Evolutionary conservation across 257 asterid species (phyloP), one percentile per base, ranked within the genome.

Genomic region (Ehretia macrophylla): DNA sequence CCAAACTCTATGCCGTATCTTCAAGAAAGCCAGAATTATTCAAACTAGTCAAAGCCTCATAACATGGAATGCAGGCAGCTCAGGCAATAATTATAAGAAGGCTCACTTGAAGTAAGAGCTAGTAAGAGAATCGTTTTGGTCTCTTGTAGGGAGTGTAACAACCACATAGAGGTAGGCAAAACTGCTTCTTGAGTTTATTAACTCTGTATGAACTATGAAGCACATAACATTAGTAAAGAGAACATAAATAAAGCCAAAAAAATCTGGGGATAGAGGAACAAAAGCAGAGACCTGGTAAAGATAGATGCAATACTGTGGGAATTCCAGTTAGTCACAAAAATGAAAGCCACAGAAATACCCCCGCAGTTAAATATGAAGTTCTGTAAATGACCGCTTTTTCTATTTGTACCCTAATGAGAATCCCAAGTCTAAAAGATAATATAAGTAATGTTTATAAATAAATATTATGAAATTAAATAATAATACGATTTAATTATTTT

Each of bases 291-390:
- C 99, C 78, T 83, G 77, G 73, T 72, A 76, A 83, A 93, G 68
- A 80, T 44, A 32, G 86, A 59, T 40, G 65, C 48, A 19, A 62
- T 51, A 44, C 60, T 47, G 74, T 57, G 70, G 21, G 63, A 72
- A 71, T 77, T 81, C 99, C 96, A 93, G 60, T 63, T 78, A 40
- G 90, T 83, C 35, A 63, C 74, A 72, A 86, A 93, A 59, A 93
- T 50, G 76, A 93, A 89, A 57, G 99, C 99, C 38, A 89, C 73
- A 0, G 99, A 93, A 35, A 83, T 58, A 46, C 96, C 99, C 22
- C 97, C 94, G 63, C 94, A 86, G 74, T 83, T 93, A 44, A 89
- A 89, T 72, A 93, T 93, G 75, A 93, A 86, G 73, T 93, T 97
- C 99, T 89, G 94, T 78, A 72, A n/a, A 60, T 42, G 68, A 55